A percentile compares a stretch with the other conserved stretches of the same genome.
These are phyloP conservation scores for Cryptococcus sp. DNA, from an alignment of 1,284 basidiomycete genomes.

Conservation along the genomic window DNA sequence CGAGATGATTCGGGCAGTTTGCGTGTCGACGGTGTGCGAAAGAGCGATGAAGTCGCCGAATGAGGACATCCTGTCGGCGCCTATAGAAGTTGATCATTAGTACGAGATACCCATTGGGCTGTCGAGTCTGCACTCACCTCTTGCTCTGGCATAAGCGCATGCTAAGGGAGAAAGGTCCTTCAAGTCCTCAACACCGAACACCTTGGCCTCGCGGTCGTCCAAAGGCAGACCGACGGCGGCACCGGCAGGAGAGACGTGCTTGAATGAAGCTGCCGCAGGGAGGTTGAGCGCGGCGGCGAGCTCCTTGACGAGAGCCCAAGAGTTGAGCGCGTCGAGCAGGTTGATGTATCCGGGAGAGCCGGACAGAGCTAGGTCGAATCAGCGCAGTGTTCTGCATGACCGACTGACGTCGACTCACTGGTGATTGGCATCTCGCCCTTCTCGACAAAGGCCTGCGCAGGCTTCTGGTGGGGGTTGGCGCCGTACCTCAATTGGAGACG, in stretches of 20 bases:
- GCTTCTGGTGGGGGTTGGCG: constrained; percentile 98
- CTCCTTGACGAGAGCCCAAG: constrained; percentile 94
- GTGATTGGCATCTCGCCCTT: constrained; percentile 91
- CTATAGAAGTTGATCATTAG: constrained; percentile 48
- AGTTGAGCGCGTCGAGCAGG: constrained; percentile 96
- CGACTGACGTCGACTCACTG: constrained; percentile 58
- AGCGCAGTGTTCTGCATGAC: no score
- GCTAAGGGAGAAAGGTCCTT: constrained; percentile 86
- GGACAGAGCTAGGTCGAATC: constrained; percentile 65
- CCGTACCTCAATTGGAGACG: constrained; percentile 89
- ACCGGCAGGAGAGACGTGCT: constrained; percentile 98
- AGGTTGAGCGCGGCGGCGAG: constrained; percentile 76
- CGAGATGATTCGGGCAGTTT: constrained; percentile 94
- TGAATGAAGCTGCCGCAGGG: constrained; percentile 97
- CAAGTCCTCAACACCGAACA: constrained; percentile 95
- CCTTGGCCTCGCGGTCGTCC: constrained; percentile 82
- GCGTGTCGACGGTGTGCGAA: constrained; percentile 86
- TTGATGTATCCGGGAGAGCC: constrained; percentile 99
- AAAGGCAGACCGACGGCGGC: constrained; percentile 89
- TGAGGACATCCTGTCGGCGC: constrained; percentile 98
- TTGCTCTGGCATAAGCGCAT: constrained; percentile 91
- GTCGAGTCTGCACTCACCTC: constrained; percentile 61
- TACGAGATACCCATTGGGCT: constrained; percentile 1
- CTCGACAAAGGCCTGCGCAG: constrained; percentile 93
- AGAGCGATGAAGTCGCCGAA: constrained; percentile 99